A percentile compares a stretch with the other conserved stretches of the same genome.
Conservation (phyloP, 208 protist species). For the Leishmania arabica region DNA sequence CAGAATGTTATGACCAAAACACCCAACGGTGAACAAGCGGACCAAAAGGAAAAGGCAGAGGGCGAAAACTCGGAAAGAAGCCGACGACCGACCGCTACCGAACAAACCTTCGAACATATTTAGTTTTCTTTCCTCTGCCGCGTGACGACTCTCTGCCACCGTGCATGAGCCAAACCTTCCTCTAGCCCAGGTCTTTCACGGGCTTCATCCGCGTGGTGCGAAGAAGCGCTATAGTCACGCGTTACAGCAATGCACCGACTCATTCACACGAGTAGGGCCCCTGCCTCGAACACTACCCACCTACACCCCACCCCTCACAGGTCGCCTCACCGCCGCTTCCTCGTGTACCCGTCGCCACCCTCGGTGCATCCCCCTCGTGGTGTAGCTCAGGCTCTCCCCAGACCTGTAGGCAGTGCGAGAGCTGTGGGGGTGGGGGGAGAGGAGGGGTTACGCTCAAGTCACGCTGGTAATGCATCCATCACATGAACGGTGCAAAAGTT, state of each 20-base stretch:
- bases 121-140: background rate
- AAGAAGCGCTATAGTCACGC: background rate
- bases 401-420: background rate
- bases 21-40: background rate
- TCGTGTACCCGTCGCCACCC: background rate
- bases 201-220: background rate
- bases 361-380: background rate
- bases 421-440: background rate
- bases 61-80: background rate
- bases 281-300: background rate
- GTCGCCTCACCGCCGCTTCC: background rate
- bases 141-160: background rate
- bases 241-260: background rate
- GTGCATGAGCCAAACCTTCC: background rate
- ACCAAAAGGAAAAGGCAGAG: background rate
- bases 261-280: background rate
- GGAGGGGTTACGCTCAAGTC: background rate
- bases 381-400: background rate
- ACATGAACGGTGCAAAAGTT: background rate
- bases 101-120: background rate
- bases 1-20: background rate
- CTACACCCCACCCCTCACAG: background rate
- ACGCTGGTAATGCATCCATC: background rate
- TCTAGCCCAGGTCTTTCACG: background rate
- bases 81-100: background rate